Percentiles rank a stretch among this genome's conserved stretches.
phyloP scores from a whole-genome alignment of 2,329 filamentous ascomycete genomes.

The Cadophora sp. region DNA sequence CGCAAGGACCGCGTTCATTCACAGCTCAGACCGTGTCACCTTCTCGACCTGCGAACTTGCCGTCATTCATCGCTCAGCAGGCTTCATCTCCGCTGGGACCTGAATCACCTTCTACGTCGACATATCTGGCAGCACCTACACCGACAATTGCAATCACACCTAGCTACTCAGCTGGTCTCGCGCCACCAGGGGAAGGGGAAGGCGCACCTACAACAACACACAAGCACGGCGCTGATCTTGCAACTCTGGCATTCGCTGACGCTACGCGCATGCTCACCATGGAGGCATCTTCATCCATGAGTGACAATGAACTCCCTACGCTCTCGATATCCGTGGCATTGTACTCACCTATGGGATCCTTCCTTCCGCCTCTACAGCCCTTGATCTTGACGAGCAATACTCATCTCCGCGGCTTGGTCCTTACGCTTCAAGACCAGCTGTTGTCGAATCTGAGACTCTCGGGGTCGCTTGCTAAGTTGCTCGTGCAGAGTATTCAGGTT shows the following conservation, averaged over 20 bases:
- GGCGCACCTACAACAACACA: too few relatives aligned
- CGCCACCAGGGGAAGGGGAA: too few relatives aligned
- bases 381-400: not conserved
- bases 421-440: not conserved
- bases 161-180: too few relatives aligned
- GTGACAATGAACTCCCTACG: not conserved
- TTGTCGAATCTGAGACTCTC: not conserved
- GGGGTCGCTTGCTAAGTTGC: not conserved
- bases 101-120: not conserved
- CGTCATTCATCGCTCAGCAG: not conserved
- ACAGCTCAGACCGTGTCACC: not conserved
- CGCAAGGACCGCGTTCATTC: not conserved
- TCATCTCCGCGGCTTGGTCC: not conserved
- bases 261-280: not conserved
- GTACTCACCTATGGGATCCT: not conserved
- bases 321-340: not conserved
- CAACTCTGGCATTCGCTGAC: not conserved
- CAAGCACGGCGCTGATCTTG: too few relatives aligned
- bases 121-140: too few relatives aligned
- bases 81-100: not conserved
- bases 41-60: not conserved
- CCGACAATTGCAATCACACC: too few relatives aligned
- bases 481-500: conserved; percentile 8
- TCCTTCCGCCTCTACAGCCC: conserved; percentile 1
- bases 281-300: too few relatives aligned